Conservation (phyloP, 495 filamentous ascomycete species). For the Podospora pseudoanserina region DNA sequence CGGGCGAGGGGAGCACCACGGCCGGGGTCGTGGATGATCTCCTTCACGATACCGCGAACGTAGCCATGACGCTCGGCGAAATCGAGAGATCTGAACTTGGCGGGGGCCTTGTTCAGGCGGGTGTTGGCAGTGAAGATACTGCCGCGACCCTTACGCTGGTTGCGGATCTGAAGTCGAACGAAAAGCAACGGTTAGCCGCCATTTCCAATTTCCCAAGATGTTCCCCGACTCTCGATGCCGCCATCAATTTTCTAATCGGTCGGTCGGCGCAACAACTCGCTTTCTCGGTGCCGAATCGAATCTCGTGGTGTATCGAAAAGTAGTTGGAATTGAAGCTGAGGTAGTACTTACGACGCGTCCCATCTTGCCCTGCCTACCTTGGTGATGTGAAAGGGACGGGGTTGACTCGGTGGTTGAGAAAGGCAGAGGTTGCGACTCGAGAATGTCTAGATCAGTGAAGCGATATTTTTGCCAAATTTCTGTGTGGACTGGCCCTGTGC, state of each 20-base stretch:
- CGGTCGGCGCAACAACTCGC: constrained; percentile 17
- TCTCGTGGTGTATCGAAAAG: constrained; percentile 16
- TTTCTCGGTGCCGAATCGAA: constrained; percentile 17
- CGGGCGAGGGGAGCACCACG: constrained; percentile 96
- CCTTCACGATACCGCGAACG: constrained; percentile 93
- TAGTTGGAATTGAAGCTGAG: constrained; percentile 16
- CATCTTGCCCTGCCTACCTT: constrained; percentile 43
- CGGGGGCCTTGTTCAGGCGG: constrained; percentile 77
- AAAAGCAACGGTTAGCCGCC: constrained; percentile 31
- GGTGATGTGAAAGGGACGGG: constrained; percentile 32
- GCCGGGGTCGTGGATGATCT: constrained; percentile 98
- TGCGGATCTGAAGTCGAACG: constrained; percentile 65
- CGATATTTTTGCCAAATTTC: constrained; percentile 39
- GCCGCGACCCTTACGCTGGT: constrained; percentile 97
- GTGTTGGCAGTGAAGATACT: constrained; percentile 90
- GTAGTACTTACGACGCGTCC: constrained; percentile 50
- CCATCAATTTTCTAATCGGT: constrained; percentile 10
- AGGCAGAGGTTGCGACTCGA: constrained; percentile 29
- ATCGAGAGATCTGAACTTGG: constrained; percentile 93
- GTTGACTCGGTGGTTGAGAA: constrained; percentile 32
- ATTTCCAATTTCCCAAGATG: constrained; percentile 10
- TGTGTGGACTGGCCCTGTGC: constrained; percentile 34
- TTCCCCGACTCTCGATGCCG: constrained; percentile 1
- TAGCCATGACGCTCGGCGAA: constrained; percentile 96
- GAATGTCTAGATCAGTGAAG: constrained; percentile 30